Evolutionary conservation across 176 grass and related monocot genomes (phyloP).

Genomic region (Stipa capillata): DNA sequence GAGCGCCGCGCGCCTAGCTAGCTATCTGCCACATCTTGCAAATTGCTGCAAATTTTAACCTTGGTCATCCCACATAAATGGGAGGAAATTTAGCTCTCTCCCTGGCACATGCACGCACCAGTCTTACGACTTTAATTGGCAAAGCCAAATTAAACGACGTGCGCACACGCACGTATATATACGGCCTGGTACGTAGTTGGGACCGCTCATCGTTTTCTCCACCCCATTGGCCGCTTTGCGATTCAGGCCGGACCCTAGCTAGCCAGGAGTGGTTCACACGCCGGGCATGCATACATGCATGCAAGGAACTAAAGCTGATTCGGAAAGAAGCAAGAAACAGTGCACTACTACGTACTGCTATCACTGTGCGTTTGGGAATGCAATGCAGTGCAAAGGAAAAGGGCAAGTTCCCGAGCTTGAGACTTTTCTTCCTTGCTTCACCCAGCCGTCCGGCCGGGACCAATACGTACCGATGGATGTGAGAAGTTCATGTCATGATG

Average conservation of each 20-base stretch:
- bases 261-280: not conserved
- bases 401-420: not conserved
- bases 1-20: not conserved
- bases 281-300: not conserved
- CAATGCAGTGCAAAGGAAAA: constrained; percentile 14
- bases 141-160: not conserved
- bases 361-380: constrained; percentile 22
- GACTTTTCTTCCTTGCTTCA: not conserved
- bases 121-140: not conserved
- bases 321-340: not conserved
- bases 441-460: not conserved
- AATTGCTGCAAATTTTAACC: not conserved
- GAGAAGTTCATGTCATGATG: not conserved
- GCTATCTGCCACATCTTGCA: not conserved
- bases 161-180: not conserved
- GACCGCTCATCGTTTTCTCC: not conserved
- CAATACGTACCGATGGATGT: not conserved
- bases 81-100: not conserved
- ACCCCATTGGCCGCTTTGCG: not conserved
- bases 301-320: not conserved
- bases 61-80: not conserved
- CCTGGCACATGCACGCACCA: not conserved
- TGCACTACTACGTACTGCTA: not conserved
- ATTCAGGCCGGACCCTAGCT: not conserved
- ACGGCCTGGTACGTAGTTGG: not conserved